Percentiles rank a stretch among this genome's conserved stretches.
Evolutionary conservation across 2,329 filamentous ascomycete species (phyloP).

Genomic region (Endothia cerciana): DNA sequence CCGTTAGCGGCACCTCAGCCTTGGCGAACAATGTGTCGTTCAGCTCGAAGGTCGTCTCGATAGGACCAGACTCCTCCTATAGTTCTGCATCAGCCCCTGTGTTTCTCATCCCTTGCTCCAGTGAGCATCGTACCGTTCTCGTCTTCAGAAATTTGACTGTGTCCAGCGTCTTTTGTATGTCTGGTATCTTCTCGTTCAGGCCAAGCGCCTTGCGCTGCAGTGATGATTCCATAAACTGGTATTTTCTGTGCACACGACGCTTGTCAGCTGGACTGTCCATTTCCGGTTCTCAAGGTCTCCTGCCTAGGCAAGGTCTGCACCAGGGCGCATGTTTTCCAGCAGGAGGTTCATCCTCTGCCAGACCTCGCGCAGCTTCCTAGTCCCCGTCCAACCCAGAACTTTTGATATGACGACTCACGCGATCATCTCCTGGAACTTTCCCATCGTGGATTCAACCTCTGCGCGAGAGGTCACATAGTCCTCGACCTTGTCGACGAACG

Average conservation of each 20-base stretch:
- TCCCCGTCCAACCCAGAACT: background rate
- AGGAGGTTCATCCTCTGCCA: background rate
- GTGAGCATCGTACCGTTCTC: slow-evolving; percentile 60
- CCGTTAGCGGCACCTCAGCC: slow-evolving; percentile 77
- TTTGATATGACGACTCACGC: slow-evolving; percentile 61
- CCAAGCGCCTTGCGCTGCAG: slow-evolving; percentile 81
- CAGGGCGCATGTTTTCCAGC: background rate
- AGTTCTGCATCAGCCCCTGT: slow-evolving; percentile 3
- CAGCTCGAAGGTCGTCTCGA: slow-evolving; percentile 93
- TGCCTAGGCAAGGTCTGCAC: background rate
- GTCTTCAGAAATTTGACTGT: slow-evolving; percentile 84
- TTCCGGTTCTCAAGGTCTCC: background rate
- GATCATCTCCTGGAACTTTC: slow-evolving; percentile 92
- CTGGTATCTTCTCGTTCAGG: slow-evolving; percentile 91
- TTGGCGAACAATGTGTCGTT: slow-evolving; percentile 96
- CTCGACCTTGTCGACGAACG: slow-evolving; percentile 86
- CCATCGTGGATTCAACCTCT: slow-evolving; percentile 79
- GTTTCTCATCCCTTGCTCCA: background rate
- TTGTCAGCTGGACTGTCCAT: slow-evolving; percentile 9
- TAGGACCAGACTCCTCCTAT: slow-evolving; percentile 64
- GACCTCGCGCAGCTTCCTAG: background rate
- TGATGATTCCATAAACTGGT: slow-evolving; percentile 99
- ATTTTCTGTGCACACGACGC: slow-evolving; percentile 71
- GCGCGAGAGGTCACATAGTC: slow-evolving; percentile 80
- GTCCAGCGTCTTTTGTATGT: slow-evolving; percentile 94